phyloP scores from a whole-genome alignment of 495 filamentous ascomycete species.

The Hyaloscypha bicolor region DNA sequence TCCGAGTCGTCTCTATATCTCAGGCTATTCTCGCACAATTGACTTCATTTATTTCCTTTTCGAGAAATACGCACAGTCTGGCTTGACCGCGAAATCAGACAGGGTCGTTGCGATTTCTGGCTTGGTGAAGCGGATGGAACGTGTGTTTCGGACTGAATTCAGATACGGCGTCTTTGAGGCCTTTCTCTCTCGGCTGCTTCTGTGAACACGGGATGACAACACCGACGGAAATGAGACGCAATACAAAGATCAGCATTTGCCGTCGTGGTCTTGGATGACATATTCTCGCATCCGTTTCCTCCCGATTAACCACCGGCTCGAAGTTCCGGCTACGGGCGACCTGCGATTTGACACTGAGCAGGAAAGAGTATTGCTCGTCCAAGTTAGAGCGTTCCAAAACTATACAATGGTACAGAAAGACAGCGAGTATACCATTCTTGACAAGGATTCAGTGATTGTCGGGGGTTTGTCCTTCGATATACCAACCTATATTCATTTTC shows the following conservation, averaged over 20 bases:
- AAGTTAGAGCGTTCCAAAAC: too few species aligned
- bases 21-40: neutral
- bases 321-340: too few species aligned
- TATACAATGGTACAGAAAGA: too few species aligned
- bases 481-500: too few species aligned
- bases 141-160: neutral
- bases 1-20: conserved; percentile 28
- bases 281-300: conserved; percentile 6
- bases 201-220: conserved; percentile 10
- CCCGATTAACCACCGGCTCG: too few species aligned
- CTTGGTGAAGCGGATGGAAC: neutral
- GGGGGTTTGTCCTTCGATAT: too few species aligned
- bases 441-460: too few species aligned
- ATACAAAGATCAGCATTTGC: neutral
- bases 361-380: too few species aligned
- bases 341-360: too few species aligned
- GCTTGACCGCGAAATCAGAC: conserved; percentile 8
- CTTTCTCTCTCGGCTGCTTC: conserved; percentile 10
- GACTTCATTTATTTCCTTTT: conserved; percentile 9
- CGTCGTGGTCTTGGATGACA: conserved; percentile 24
- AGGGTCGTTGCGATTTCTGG: conserved; percentile 14
- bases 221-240: neutral
- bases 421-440: too few species aligned
- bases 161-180: conserved; percentile 6
- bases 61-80: conserved; percentile 10